phyloP scores from a whole-genome alignment of 306 rosid species.

The Quercus agrifolia region DNA sequence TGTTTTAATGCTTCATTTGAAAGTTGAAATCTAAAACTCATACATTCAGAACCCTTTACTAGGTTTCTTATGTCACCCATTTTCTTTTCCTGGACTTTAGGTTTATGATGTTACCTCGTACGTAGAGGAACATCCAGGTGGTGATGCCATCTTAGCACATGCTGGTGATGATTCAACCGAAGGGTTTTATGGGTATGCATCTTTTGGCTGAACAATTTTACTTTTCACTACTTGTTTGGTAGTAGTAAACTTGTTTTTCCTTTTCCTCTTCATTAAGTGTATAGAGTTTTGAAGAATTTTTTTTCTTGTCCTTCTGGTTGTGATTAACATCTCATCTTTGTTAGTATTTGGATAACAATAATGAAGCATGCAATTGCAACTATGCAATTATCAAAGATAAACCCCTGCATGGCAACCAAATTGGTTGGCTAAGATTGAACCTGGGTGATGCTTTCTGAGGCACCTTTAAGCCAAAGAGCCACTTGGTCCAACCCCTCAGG shows the following conservation, averaged over 20 bases:
- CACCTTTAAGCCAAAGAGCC: too few species aligned
- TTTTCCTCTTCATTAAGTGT: background rate
- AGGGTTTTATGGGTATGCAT: conserved; percentile 73
- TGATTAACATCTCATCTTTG: too few species aligned
- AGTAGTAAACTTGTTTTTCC: background rate
- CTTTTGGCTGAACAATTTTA: background rate
- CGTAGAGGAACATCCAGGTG: conserved; percentile 98
- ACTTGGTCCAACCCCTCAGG: too few species aligned
- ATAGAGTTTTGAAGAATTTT: background rate
- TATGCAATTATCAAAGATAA: too few species aligned
- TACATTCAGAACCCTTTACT: background rate
- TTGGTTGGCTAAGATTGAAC: too few species aligned
- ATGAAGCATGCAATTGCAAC: too few species aligned
- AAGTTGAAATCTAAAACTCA: background rate
- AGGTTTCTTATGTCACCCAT: background rate
- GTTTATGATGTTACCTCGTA: conserved; percentile 89
- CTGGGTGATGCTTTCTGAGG: too few species aligned
- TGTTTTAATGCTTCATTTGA: conserved; percentile 8
- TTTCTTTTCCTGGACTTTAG: conserved; percentile 30
- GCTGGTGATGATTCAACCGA: conserved; percentile 90
- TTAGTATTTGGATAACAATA: too few species aligned
- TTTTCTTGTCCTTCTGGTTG: too few species aligned
- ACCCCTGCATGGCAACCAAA: too few species aligned
- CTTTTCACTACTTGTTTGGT: conserved; percentile 7
- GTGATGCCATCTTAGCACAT: conserved; percentile 88